Conservation (phyloP, 306 rosid genomes). For the Lathyrus aphaca region DNA sequence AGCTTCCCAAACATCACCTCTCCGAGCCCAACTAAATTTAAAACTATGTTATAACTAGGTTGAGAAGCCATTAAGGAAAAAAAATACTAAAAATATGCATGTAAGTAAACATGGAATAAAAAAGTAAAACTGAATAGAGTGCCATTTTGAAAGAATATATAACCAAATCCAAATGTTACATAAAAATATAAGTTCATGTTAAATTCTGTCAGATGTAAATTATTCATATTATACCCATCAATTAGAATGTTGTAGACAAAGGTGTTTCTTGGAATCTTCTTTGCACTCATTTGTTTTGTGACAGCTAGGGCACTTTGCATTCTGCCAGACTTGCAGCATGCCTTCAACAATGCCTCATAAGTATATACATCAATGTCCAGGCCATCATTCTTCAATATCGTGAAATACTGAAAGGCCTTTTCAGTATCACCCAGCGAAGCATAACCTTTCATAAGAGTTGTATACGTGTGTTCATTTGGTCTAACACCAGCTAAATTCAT, state of each 20-base stretch:
- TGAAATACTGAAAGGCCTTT: conserved; percentile 83
- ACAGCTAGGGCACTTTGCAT: conserved; percentile 98
- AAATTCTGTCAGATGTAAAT: conserved; percentile 20
- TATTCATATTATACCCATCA: conserved; percentile 79
- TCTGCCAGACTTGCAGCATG: conserved; percentile 97
- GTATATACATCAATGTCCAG: conserved; percentile 80
- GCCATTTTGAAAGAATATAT: conserved; percentile 9
- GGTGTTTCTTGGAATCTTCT: conserved; percentile 81
- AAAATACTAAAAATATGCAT: conserved; percentile 8
- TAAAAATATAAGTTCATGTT: conserved; percentile 10
- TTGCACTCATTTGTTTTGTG: conserved; percentile 88
- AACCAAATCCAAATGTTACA: conserved; percentile 3
- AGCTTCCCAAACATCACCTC: conserved; percentile 99
- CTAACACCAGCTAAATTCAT: conserved; percentile 77
- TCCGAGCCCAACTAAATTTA: conserved; percentile 84
- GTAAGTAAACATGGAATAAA: conserved; percentile 5
- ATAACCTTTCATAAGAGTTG: conserved; percentile 91
- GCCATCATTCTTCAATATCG: conserved; percentile 76
- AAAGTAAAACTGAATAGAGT: conserved; percentile 2
- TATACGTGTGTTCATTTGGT: conserved; percentile 90
- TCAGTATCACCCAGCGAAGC: conserved; percentile 94
- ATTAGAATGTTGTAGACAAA: conserved; percentile 89
- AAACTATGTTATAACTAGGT: conserved; percentile 33
- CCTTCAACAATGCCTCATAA: conserved; percentile 92
- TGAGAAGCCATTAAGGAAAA: neutral